Percentiles rank a stretch among this genome's conserved stretches.
These are phyloP conservation scores for Neurospora crassa DNA, from an alignment of 2,329 filamentous ascomycete genomes.

Conservation along the genomic window DNA sequence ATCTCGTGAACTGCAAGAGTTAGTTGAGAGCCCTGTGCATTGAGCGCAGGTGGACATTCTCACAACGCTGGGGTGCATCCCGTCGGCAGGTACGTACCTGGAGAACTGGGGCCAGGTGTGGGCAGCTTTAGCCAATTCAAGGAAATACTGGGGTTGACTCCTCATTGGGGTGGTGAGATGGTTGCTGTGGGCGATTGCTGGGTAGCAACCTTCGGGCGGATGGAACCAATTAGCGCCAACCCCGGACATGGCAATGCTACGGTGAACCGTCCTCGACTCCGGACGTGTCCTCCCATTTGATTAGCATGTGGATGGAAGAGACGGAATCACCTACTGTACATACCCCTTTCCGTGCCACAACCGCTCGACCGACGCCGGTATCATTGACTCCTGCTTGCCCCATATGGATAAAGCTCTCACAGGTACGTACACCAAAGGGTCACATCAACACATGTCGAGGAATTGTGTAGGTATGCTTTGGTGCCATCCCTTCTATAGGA, in stretches of 20 bases:
- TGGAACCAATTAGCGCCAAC: constrained; percentile 19
- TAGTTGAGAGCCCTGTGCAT: neutral
- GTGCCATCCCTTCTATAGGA: neutral
- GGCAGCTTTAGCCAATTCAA: neutral
- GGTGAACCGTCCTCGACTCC: neutral
- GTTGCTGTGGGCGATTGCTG: neutral
- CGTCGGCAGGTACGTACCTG: constrained; percentile 2
- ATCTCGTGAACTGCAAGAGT: neutral
- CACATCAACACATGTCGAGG: neutral
- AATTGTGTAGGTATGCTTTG: neutral
- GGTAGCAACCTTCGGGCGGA: constrained; percentile 17
- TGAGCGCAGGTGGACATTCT: neutral
- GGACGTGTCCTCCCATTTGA: neutral
- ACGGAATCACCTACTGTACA: neutral
- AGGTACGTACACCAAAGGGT: neutral
- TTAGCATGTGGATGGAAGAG: neutral
- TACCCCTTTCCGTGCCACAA: neutral
- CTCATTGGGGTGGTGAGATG: neutral
- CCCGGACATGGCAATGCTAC: neutral
- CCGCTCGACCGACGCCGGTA: neutral
- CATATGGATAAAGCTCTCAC: neutral
- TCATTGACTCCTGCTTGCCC: neutral
- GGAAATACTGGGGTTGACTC: neutral
- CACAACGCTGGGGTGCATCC: neutral
- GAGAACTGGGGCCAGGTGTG: neutral